Conservation (phyloP, 257 asterid genomes). For the Misopates orontium region DNA sequence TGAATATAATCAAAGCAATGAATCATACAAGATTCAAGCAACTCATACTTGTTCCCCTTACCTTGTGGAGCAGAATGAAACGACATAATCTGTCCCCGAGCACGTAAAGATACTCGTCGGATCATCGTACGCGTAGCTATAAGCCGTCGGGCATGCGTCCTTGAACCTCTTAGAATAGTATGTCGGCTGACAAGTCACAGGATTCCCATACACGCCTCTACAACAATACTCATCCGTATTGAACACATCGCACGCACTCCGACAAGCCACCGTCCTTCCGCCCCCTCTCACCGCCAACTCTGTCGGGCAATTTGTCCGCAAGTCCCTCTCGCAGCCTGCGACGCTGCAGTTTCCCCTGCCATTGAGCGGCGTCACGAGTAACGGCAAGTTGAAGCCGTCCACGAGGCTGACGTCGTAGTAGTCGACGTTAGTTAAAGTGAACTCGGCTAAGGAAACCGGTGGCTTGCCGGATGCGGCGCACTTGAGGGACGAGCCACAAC, state of each 20-base stretch:
- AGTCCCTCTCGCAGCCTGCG: conserved; percentile 76
- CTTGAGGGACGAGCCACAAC: conserved; percentile 64
- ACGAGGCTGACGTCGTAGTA: conserved; percentile 93
- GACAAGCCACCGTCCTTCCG: conserved; percentile 61
- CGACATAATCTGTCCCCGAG: conserved; percentile 59
- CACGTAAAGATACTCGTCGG: conserved; percentile 82
- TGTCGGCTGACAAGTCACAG: conserved; percentile 76
- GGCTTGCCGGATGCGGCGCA: conserved; percentile 68
- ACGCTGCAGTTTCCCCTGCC: conserved; percentile 72
- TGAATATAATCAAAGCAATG: background rate
- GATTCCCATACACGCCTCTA: conserved; percentile 67
- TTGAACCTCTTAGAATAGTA: conserved; percentile 71
- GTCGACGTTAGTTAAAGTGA: conserved; percentile 62
- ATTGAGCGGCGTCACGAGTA: conserved; percentile 66
- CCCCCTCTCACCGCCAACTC: conserved; percentile 59
- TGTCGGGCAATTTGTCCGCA: conserved; percentile 60
- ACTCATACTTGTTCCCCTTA: conserved; percentile 5
- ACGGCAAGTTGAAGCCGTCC: conserved; percentile 84
- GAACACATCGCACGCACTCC: conserved; percentile 90
- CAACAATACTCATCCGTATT: conserved; percentile 91
- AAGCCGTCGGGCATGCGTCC: conserved; percentile 74
- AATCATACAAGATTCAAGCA: too few species aligned
- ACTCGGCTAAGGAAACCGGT: conserved; percentile 85
- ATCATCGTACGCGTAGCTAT: conserved; percentile 94
- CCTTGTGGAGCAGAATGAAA: conserved; percentile 80